Evolutionary conservation across 2,329 filamentous ascomycete species (phyloP), one percentile per base, ranked within the genome.

Genomic region (Pseudodiploospora longispora): DNA sequence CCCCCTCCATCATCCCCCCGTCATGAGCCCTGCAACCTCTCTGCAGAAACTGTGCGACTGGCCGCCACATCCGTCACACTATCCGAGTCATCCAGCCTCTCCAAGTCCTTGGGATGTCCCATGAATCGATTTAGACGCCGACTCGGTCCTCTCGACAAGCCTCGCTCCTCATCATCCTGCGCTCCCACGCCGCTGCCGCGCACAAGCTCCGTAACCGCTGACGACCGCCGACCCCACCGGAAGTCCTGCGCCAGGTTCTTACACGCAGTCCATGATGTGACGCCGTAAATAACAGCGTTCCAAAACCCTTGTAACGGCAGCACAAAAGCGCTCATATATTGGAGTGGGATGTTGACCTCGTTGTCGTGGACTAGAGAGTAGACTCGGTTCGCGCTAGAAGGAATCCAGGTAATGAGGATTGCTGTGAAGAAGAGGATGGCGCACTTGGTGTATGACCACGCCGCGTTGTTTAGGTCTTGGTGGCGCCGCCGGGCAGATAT

Each of bases 281-380:
- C 72, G 10, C 80, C 65, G 62, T 93, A 94, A 52, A 94, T 87
- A 46, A 85, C 62, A 12, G 82, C 78, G 59, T 94, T 94, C 86
- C 87, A 93, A 55, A 90, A 85, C 0, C 87, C 87, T 59, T 94
- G 87, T 0, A 89, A 72, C 0, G 87, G 87, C 6, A 94, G 72
- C 1, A 93, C 86, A 35, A 87, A 74, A 0, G 84, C 80, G 27
- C 83, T 82, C 51, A 82, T 76, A 51, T 84, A 80, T 54, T 87
- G 80, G 27, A 93, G 74, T 0, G 72, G 67, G 29, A 81, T 72
- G 6, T 70, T 74, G 0, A 74, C 64, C 4, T 71, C 47, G 28
- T 74, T 64, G 0, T 72, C 67, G 55, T 83, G 69, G 6, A 80
- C 70, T 10, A 89, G 69, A 4, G 79, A 79, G 62, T 85, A 89